These are phyloP conservation scores for Lunularia cruciata DNA, from an alignment of 225 moss, liverwort and hornwort species.

Conservation along the genomic window DNA sequence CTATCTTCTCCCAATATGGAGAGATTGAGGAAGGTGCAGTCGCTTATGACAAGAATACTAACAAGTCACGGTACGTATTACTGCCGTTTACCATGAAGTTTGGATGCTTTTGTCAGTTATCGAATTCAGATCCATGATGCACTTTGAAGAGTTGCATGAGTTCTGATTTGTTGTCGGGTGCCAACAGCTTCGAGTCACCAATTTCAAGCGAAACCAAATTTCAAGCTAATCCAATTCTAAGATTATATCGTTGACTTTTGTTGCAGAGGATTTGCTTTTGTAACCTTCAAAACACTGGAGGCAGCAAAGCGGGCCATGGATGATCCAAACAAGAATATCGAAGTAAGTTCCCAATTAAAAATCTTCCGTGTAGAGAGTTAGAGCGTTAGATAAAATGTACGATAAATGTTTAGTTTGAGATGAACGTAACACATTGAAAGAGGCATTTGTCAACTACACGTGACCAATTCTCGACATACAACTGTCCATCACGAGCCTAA, in stretches of 20 bases:
- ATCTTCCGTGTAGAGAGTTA: too few relatives aligned
- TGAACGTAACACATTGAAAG: too few relatives aligned
- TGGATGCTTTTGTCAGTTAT: background rate
- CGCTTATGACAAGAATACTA: constrained; percentile 95
- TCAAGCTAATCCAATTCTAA: too few relatives aligned
- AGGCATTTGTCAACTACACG: too few relatives aligned
- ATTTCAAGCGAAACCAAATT: too few relatives aligned
- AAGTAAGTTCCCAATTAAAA: constrained; percentile 58
- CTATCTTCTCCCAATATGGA: constrained; percentile 93
- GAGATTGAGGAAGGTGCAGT: constrained; percentile 99
- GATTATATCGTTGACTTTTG: background rate
- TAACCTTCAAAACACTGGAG: constrained; percentile 84
- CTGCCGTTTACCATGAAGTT: background rate
- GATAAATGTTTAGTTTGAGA: too few relatives aligned
- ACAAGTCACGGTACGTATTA: constrained; percentile 76
- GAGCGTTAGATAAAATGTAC: too few relatives aligned
- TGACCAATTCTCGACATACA: too few relatives aligned
- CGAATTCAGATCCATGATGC: background rate
- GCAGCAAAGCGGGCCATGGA: constrained; percentile 94
- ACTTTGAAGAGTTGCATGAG: background rate
- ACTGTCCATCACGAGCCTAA: too few relatives aligned
- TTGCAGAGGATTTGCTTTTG: constrained; percentile 90
- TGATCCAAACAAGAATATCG: constrained; percentile 83
- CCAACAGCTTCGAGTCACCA: too few relatives aligned
- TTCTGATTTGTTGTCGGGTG: too few relatives aligned